A percentile compares a stretch with the other conserved stretches of the same genome.
Conservation (phyloP, 140 eudicot species). For the Stevia rebaudiana region DNA sequence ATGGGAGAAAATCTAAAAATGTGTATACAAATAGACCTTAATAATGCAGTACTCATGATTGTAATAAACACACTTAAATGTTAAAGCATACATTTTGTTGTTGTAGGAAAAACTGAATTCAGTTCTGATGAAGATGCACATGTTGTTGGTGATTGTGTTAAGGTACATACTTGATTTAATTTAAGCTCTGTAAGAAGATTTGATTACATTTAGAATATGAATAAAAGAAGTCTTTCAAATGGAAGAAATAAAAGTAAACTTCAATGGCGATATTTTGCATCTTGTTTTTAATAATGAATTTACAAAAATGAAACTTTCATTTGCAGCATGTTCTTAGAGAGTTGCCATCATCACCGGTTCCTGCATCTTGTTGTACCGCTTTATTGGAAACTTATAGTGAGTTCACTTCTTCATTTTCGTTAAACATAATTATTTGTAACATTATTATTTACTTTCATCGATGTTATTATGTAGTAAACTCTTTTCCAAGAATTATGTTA, state of each 20-base stretch:
- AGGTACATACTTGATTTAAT: conserved; percentile 45
- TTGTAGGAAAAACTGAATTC: conserved; percentile 78
- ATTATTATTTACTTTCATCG: not conserved
- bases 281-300: not conserved
- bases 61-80: not conserved
- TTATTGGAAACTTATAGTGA: conserved; percentile 89
- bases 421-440: not conserved
- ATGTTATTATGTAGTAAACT: not conserved
- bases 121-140: conserved; percentile 91
- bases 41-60: too few relatives aligned
- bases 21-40: too few relatives aligned
- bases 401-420: conserved; percentile 19
- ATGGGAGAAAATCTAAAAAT: too few relatives aligned
- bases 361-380: conserved; percentile 96
- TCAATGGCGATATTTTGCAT: not conserved
- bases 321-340: conserved; percentile 95
- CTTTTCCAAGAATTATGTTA: not conserved
- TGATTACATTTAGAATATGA: not conserved
- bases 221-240: not conserved
- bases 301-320: not conserved
- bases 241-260: not conserved
- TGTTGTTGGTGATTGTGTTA: conserved; percentile 95
- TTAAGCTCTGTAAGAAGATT: conserved; percentile 1
- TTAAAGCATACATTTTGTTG: not conserved
- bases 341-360: conserved; percentile 99